Evolutionary conservation across 257 asterid genomes (phyloP).

Genomic region (Solanum acaule): DNA sequence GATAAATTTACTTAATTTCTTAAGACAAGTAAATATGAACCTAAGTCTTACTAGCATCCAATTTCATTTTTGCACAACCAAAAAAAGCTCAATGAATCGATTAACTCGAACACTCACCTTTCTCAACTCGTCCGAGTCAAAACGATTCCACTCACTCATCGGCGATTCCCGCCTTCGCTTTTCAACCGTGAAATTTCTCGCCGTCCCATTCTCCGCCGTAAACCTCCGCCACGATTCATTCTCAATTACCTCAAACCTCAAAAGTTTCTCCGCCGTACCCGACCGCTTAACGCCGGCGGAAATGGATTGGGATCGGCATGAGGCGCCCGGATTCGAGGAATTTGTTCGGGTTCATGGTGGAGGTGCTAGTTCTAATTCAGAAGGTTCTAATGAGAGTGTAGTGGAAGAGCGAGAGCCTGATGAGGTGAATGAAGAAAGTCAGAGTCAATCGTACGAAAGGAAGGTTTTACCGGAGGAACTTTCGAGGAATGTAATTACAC

Average conservation of each 20-base stretch:
- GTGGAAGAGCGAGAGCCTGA: neutral
- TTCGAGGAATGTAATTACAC: constrained; percentile 42
- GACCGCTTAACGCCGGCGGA: neutral
- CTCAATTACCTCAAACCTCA: constrained; percentile 7
- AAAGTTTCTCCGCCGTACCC: neutral
- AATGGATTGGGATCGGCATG: neutral
- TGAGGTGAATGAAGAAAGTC: neutral
- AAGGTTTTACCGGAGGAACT: constrained; percentile 66
- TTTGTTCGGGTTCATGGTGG: neutral
- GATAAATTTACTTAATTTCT: too few relatives aligned
- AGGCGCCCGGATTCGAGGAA: neutral
- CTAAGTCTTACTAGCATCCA: too few relatives aligned
- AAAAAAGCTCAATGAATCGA: neutral
- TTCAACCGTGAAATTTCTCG: constrained; percentile 2
- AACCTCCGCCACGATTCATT: constrained; percentile 4
- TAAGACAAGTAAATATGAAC: too few relatives aligned
- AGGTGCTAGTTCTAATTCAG: neutral
- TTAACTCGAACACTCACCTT: neutral
- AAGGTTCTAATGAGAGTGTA: neutral
- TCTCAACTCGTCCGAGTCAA: neutral
- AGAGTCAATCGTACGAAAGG: constrained; percentile 17
- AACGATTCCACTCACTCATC: neutral
- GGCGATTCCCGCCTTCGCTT: neutral
- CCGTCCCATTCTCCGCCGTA: neutral
- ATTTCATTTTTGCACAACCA: neutral